Base-by-base conservation (phyloP, 345 rosid species). In the Melastoma malabathricum region DNA sequence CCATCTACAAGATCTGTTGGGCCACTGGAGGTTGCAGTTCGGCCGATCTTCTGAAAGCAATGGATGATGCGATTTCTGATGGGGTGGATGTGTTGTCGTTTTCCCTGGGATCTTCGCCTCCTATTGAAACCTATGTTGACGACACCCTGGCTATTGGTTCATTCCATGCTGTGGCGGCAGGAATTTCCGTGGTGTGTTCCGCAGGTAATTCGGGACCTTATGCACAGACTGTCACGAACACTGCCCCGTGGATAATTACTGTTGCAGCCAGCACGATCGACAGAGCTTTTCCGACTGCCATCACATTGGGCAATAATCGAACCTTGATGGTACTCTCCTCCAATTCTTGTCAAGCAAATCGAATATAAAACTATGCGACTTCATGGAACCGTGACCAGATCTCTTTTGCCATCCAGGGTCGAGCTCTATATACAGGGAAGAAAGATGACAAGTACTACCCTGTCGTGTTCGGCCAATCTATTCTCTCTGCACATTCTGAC, bases 1-100 rank as follows among this genome's bases (percentile, higher is more conserved):
- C 84, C 3, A 22, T 64, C 47, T 78, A 75, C 49, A 70, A 68
- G 52, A 70, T 72, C 51, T 75, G 84, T 58, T 70, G 72, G 72
- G 59, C 69, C 44, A 50, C 62, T 3, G 64, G 61, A 18, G 72
- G 63, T 9, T 79, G 84, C 62, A 52, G 64, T 41, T 58, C 64
- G 13, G 66, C 75, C 5, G 81, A 75, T 48, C 53, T 73, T 48
- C 72, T 79, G 0, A 76, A 76, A 29, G 78, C 77, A 6, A 54
- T 73, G 60, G 82, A 76, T 43, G 62, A 64, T 58, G 82, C 78
- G 17, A 57, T 70, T 15, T 54, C 20, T 50, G 82, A 76, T 54
- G 76, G 78, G 9, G 74, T 76, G 2, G 58, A 76, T 43, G 61
- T 76, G 43, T 47, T 76, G 46, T 73, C 78, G 0, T 19, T 64